A percentile compares a stretch with the other conserved stretches of the same genome.
Evolutionary conservation across 495 filamentous ascomycete genomes (phyloP).

Genomic region (Neurospora tetrasperma): DNA sequence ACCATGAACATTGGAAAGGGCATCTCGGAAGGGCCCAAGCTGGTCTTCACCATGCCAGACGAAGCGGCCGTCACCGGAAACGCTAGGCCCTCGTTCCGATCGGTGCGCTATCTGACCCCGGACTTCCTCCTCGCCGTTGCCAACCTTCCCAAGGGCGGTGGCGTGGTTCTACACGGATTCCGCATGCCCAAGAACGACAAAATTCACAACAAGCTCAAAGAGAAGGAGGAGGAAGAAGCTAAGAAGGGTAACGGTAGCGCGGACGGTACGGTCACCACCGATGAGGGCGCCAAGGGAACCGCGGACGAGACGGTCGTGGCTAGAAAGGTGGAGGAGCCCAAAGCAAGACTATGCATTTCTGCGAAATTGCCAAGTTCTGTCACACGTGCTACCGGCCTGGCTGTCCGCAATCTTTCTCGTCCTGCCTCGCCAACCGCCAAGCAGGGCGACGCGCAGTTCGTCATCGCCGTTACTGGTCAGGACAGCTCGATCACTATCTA

Average conservation of each 20-base stretch:
- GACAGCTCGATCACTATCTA: conserved; percentile 71
- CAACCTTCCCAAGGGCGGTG: conserved; percentile 37
- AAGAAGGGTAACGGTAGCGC: conserved; percentile 10
- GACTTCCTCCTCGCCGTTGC: conserved; percentile 60
- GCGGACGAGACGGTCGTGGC: neutral
- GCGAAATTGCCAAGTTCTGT: conserved; percentile 33
- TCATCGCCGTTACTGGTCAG: conserved; percentile 72
- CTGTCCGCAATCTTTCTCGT: conserved; percentile 55
- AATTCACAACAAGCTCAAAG: conserved; percentile 38
- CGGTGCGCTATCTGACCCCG: conserved; percentile 66
- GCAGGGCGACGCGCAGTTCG: conserved; percentile 56
- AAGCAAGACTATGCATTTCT: conserved; percentile 32
- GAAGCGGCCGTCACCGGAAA: conserved; percentile 35
- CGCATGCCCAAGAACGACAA: conserved; percentile 26
- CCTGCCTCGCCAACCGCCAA: conserved; percentile 30
- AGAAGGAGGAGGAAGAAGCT: conserved; percentile 12
- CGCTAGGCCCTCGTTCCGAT: conserved; percentile 46
- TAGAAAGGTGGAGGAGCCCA: conserved; percentile 14
- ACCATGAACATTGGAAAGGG: conserved; percentile 40
- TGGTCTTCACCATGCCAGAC: conserved; percentile 50
- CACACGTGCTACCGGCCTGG: conserved; percentile 55
- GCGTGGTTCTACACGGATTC: conserved; percentile 42
- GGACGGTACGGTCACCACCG: neutral
- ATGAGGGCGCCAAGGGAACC: neutral
- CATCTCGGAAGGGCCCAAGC: conserved; percentile 42